phyloP scores from a whole-genome alignment of 345 rosid species.

The Camelina laxa region DNA sequence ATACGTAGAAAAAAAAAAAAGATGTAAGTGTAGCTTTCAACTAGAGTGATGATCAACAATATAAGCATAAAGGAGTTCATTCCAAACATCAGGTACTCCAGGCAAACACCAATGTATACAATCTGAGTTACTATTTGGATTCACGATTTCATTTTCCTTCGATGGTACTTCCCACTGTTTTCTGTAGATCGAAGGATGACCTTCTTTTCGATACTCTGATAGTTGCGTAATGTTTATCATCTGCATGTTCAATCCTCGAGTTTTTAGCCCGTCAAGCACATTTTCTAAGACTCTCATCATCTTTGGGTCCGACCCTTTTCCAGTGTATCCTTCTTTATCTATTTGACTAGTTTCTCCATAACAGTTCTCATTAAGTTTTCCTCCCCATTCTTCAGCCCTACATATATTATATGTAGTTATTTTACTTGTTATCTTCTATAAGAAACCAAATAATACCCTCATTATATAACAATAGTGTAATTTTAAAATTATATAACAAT shows the following conservation, averaged over 20 bases:
- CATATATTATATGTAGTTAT: not conserved
- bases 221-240: conserved; percentile 80
- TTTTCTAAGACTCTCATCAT: conserved; percentile 62
- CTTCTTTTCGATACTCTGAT: conserved; percentile 83
- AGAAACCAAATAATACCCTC: conserved; percentile 9
- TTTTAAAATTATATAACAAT: no score
- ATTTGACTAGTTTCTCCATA: conserved; percentile 62
- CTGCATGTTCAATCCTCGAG: conserved; percentile 56
- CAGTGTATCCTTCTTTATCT: conserved; percentile 55
- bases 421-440: conserved; percentile 1
- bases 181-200: conserved; percentile 69
- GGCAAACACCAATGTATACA: conserved; percentile 97
- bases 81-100: conserved; percentile 95
- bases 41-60: conserved; percentile 42
- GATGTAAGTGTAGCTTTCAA: conserved; percentile 6
- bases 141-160: conserved; percentile 51
- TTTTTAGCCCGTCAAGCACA: conserved; percentile 48
- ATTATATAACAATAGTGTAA: not conserved
- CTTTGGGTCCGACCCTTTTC: conserved; percentile 53
- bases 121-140: conserved; percentile 74
- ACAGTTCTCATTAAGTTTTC: conserved; percentile 55
- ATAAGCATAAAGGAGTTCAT: conserved; percentile 72
- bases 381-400: conserved; percentile 85
- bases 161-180: conserved; percentile 68
- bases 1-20: not conserved